Evolutionary conservation across 768 basidiomycete species (phyloP).

Genomic region (Auricularia cornea): DNA sequence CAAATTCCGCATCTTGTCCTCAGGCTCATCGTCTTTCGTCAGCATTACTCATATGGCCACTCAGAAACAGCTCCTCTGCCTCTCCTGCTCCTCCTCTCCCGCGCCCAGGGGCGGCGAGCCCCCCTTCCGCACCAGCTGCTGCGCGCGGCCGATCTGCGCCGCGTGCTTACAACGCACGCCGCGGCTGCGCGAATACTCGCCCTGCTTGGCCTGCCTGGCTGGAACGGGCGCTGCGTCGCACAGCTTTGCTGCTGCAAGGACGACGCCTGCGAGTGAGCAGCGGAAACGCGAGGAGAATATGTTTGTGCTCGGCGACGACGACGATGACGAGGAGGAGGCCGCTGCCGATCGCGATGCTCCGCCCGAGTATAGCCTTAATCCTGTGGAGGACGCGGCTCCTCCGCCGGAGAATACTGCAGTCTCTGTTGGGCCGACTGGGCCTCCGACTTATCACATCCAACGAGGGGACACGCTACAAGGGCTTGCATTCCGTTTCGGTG

Average conservation of each 20-base stretch:
- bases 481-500: conserved; percentile 48
- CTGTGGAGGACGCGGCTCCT: conserved; percentile 7
- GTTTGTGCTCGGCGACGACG: conserved; percentile 60
- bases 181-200: conserved; percentile 57
- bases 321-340: conserved; percentile 34
- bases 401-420: conserved; percentile 1
- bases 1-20: too few relatives aligned
- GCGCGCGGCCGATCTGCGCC: conserved; percentile 55
- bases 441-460: conserved; percentile 44
- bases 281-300: conserved; percentile 47
- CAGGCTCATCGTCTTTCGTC: too few relatives aligned
- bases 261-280: conserved; percentile 36
- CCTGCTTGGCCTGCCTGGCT: conserved; percentile 60
- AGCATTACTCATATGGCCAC: conserved; percentile 2
- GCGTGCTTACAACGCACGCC: conserved; percentile 51
- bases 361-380: neutral
- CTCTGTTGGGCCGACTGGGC: neutral
- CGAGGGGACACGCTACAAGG: conserved; percentile 55
- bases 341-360: conserved; percentile 1
- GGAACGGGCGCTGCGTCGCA: conserved; percentile 37
- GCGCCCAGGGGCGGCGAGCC: conserved; percentile 26
- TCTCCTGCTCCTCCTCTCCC: conserved; percentile 54
- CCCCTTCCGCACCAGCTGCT: conserved; percentile 53
- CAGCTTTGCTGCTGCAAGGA: neutral
- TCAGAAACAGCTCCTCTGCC: conserved; percentile 31